Percentiles rank a stretch among this genome's conserved stretches.
Conservation (phyloP, 495 filamentous ascomycete species). For the Cetradonia linearis region DNA sequence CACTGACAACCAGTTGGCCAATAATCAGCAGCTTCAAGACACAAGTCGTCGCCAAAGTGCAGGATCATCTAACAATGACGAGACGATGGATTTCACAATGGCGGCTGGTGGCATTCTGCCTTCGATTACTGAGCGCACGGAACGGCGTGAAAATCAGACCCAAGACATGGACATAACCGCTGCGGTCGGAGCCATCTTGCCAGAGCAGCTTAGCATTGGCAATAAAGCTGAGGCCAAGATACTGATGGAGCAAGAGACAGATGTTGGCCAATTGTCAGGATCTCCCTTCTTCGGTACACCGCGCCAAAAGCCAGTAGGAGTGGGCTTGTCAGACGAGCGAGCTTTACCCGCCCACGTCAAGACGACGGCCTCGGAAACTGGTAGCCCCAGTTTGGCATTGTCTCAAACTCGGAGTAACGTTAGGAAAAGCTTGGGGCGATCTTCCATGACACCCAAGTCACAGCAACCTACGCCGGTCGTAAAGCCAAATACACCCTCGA, state of each 20-base stretch:
- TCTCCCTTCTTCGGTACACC: constrained; percentile 43
- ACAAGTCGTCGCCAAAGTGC: constrained; percentile 13
- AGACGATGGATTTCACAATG: constrained; percentile 64
- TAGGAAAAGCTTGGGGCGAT: constrained; percentile 39
- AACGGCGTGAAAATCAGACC: constrained; percentile 38
- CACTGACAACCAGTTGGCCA: constrained; percentile 6
- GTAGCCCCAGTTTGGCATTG: constrained; percentile 47
- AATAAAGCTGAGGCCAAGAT: constrained; percentile 44
- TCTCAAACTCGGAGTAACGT: constrained; percentile 42
- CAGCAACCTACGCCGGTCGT: constrained; percentile 33
- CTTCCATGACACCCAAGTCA: constrained; percentile 39
- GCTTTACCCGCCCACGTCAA: constrained; percentile 16
- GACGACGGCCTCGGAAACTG: constrained; percentile 44
- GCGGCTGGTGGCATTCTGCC: constrained; percentile 60
- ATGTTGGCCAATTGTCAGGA: constrained; percentile 44
- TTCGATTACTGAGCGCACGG: constrained; percentile 29
- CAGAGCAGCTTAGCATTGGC: constrained; percentile 31
- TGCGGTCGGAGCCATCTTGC: constrained; percentile 47
- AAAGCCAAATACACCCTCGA: constrained; percentile 40
- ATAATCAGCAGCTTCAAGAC: constrained; percentile 11
- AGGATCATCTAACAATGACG: constrained; percentile 26
- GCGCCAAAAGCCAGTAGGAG: constrained; percentile 19
- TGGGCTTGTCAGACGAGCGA: constrained; percentile 21
- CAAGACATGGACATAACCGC: constrained; percentile 52
- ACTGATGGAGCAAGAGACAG: constrained; percentile 49